Base-by-base conservation (phyloP, 805 yeast species). In the Kuraishia borneana region DNA sequence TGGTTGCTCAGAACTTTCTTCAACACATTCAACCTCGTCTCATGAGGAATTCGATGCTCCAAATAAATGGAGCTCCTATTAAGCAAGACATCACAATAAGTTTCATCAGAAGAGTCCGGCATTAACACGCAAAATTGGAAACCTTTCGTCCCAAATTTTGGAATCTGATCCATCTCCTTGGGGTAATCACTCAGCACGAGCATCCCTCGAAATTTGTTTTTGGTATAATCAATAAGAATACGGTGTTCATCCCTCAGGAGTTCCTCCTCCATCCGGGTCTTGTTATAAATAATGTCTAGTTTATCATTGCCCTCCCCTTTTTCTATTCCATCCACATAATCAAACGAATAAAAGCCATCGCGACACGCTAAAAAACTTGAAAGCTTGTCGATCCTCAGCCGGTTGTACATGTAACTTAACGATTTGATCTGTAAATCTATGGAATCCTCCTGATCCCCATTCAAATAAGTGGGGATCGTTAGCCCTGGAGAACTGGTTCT, bases 121-220 rank as follows among this genome's bases (percentile, higher is more conserved):
- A 45, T 48, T 28, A 73, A 47, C 2, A 71, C 54, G 2, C 45
- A 25, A 38, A 72, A 71, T 25, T 43, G 37, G 44, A 60, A 46
- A 33, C 53, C 41, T 1, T 45, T 42, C 7, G 37, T 44, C 31
- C 45, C 47, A 35, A 46, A 43, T 20, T 32, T 43, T 33, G 55
- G 63, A 31, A 50, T 50, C 39, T 29, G 35, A 16, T 26, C 55
- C 20, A 60, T 46, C 36, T 61, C 59, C 18, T 47, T 56, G 3
- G 85, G 83, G 6, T 39, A 37, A 18, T 58, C 73, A 3, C 74
- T 57, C 17, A 80, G 51, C 3, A 80, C 62, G 42, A 82, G 67
- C 45, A 70, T 50, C 2, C 82, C 60, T 36, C 89, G 58, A 50
- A 76, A 78, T 51, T 72, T 70, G 58, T 80, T 80, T 46, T 76